These are phyloP conservation scores for Aspergillus quadricinctus DNA, from an alignment of 2,329 filamentous ascomycete species.

Conservation along the genomic window DNA sequence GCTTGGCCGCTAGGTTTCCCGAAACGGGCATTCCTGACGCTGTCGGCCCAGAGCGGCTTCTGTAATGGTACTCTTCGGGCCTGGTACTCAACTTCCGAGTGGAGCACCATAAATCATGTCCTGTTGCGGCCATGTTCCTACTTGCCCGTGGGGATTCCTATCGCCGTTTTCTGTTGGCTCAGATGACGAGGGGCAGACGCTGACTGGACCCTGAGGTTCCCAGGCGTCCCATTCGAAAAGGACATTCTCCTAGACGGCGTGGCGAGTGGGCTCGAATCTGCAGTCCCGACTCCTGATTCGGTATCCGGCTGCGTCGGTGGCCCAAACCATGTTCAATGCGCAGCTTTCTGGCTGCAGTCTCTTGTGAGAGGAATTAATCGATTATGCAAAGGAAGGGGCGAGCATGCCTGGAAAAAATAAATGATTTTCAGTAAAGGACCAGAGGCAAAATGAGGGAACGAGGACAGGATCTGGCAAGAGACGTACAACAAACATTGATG, in stretches of 20 bases:
- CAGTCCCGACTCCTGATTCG: slow-evolving; percentile 12
- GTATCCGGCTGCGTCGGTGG: slow-evolving; percentile 7
- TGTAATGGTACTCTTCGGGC: slow-evolving; percentile 7
- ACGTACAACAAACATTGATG: not conserved
- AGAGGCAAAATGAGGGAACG: not conserved
- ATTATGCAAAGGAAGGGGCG: slow-evolving; percentile 1
- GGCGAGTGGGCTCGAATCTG: slow-evolving; percentile 6
- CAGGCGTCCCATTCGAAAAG: not conserved
- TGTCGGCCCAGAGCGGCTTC: slow-evolving; percentile 19
- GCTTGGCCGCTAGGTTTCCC: slow-evolving; percentile 12
- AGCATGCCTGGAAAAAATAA: not conserved
- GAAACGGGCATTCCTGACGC: slow-evolving; percentile 24
- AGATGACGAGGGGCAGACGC: slow-evolving; percentile 1
- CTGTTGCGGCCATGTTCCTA: slow-evolving; percentile 16
- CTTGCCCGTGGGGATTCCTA: slow-evolving; percentile 6
- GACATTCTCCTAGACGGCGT: slow-evolving; percentile 4
- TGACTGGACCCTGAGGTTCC: slow-evolving; percentile 2
- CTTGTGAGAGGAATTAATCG: not conserved
- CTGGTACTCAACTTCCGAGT: slow-evolving; percentile 3
- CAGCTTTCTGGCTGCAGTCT: not conserved
- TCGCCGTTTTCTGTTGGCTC: slow-evolving; percentile 3
- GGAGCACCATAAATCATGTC: slow-evolving; percentile 9
- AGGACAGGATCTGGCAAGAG: not conserved
- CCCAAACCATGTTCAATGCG: slow-evolving; percentile 2
- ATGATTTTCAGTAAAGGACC: not conserved